phyloP scores from a whole-genome alignment of 768 basidiomycete genomes.

The Leccinum imitatum region DNA sequence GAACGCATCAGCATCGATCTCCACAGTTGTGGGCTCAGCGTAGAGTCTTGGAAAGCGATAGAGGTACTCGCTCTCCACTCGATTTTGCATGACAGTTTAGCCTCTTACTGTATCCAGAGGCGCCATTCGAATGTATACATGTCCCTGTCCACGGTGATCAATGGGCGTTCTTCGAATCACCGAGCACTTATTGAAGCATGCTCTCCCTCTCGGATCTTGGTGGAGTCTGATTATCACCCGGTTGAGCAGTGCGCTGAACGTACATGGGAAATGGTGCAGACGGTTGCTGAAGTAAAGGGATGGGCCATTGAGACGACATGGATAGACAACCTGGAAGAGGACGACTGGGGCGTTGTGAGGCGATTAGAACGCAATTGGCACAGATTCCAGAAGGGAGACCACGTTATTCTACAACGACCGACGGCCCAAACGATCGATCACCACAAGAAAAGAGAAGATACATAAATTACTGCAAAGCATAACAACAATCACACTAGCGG shows the following conservation, averaged over 20 bases:
- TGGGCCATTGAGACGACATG: constrained; percentile 73
- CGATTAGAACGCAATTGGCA: constrained; percentile 73
- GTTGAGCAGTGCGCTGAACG: constrained; percentile 54
- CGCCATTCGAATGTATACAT: constrained; percentile 77
- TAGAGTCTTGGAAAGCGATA: constrained; percentile 69
- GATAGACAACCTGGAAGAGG: constrained; percentile 36
- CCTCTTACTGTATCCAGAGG: constrained; percentile 44
- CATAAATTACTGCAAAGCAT: constrained; percentile 4
- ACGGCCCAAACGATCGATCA: neutral
- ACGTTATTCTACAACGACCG: constrained; percentile 20
- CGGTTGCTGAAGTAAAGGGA: constrained; percentile 70
- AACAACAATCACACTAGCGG: constrained; percentile 23
- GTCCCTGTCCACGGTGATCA: constrained; percentile 86
- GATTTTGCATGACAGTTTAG: neutral
- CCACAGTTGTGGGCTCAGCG: constrained; percentile 86
- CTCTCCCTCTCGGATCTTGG: constrained; percentile 66
- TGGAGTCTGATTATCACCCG: constrained; percentile 83
- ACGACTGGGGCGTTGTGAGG: constrained; percentile 62
- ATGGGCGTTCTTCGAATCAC: constrained; percentile 66
- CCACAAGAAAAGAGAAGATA: neutral
- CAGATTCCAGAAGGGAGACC: constrained; percentile 52
- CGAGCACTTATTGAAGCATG: constrained; percentile 63
- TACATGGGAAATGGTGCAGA: constrained; percentile 77
- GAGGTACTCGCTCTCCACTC: constrained; percentile 50
- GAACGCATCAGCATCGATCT: constrained; percentile 76